Conservation (phyloP, 2,329 filamentous ascomycete genomes). For the Talaromyces marneffei region DNA sequence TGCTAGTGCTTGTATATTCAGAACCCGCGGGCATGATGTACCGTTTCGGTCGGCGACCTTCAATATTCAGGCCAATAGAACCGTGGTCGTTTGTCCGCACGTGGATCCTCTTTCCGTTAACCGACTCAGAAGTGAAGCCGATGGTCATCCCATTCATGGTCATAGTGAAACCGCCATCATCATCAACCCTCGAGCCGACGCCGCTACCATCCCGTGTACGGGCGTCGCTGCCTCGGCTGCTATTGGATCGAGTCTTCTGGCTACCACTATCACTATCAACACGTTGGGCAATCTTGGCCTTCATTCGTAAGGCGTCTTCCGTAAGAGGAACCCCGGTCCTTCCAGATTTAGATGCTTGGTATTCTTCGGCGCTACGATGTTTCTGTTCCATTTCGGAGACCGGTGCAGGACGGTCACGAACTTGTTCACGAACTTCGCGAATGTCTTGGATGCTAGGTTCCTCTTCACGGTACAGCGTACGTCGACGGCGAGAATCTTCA, state of each 20-base stretch:
- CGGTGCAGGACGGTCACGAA: background rate
- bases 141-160: slow-evolving; percentile 37
- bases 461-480: slow-evolving; percentile 28
- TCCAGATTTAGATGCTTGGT: slow-evolving; percentile 32
- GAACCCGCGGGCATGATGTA: slow-evolving; percentile 31
- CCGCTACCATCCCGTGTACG: slow-evolving; percentile 31
- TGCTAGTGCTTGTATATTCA: slow-evolving; percentile 29
- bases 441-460: background rate
- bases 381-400: slow-evolving; percentile 30
- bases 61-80: slow-evolving; percentile 35
- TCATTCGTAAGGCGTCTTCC: slow-evolving; percentile 27
- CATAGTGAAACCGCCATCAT: slow-evolving; percentile 36
- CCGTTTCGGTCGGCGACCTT: slow-evolving; percentile 31
- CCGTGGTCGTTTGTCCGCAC: slow-evolving; percentile 35
- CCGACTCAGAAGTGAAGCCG: slow-evolving; percentile 31
- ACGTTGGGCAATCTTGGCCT: slow-evolving; percentile 26
- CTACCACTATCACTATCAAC: slow-evolving; percentile 36
- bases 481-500: slow-evolving; percentile 31
- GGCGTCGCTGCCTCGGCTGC: slow-evolving; percentile 36
- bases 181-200: slow-evolving; percentile 29
- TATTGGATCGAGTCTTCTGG: slow-evolving; percentile 37
- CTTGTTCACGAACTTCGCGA: background rate
- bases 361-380: slow-evolving; percentile 34
- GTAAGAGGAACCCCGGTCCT: slow-evolving; percentile 28
- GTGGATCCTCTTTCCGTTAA: slow-evolving; percentile 36